These are phyloP conservation scores for Claviceps monticola DNA, from an alignment of 2,329 filamentous ascomycete species.

Conservation along the genomic window DNA sequence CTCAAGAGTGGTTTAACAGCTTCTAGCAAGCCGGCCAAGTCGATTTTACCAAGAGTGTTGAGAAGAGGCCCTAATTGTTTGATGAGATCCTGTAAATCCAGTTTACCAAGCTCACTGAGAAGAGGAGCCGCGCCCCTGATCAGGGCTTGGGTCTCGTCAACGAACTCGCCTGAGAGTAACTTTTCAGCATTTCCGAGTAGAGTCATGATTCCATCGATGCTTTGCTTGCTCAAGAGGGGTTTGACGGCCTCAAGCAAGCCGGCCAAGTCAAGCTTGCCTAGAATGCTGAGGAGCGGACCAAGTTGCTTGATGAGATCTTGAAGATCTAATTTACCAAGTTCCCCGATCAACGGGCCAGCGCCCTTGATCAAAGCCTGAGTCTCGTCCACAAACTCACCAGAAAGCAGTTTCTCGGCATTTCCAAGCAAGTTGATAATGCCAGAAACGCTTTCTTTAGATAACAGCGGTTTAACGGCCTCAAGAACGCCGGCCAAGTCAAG, in stretches of 20 bases:
- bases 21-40: conserved; percentile 17
- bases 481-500: no score
- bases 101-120: conserved; percentile 10
- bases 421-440: no score
- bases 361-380: background rate
- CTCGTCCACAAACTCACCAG: background rate
- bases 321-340: background rate
- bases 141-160: conserved; percentile 15
- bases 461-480: no score
- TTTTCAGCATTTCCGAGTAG: conserved; percentile 17
- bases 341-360: background rate
- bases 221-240: conserved; percentile 15
- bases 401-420: no score
- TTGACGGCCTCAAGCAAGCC: conserved; percentile 14
- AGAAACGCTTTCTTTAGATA: no score
- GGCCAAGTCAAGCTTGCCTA: conserved; percentile 19
- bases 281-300: background rate
- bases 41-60: conserved; percentile 17
- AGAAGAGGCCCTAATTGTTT: conserved; percentile 17
- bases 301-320: background rate
- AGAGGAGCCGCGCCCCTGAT: conserved; percentile 15
- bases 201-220: conserved; percentile 18
- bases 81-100: conserved; percentile 15
- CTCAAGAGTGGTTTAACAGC: conserved; percentile 16
- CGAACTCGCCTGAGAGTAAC: conserved; percentile 15